Evolutionary conservation across 345 rosid genomes (phyloP).

Genomic region (Arabidopsis suecica): DNA sequence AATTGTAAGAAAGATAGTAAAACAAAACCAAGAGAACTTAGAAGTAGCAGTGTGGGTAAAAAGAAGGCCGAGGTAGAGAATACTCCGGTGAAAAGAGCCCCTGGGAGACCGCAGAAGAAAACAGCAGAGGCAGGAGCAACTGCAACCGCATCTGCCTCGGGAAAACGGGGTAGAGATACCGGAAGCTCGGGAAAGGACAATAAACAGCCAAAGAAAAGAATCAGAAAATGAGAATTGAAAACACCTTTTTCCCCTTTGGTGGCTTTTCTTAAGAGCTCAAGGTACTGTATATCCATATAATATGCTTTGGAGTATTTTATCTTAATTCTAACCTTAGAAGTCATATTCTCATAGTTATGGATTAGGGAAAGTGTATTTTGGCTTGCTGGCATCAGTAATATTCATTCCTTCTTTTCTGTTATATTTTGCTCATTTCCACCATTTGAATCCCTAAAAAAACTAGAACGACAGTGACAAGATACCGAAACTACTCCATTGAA

Average conservation of each 20-base stretch:
- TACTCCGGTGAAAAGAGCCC: constrained; percentile 47
- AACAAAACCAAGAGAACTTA: constrained; percentile 53
- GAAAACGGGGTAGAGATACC: constrained; percentile 61
- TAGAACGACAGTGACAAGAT: background rate
- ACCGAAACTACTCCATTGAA: constrained; percentile 22
- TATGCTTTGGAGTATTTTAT: constrained; percentile 19
- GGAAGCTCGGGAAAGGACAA: constrained; percentile 45
- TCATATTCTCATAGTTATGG: constrained; percentile 26
- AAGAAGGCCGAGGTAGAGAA: constrained; percentile 50
- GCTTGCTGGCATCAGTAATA: constrained; percentile 22
- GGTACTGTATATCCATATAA: constrained; percentile 29
- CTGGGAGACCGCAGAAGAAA: constrained; percentile 64
- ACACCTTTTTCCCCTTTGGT: background rate
- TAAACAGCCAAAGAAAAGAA: constrained; percentile 55
- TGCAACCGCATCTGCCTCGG: constrained; percentile 37
- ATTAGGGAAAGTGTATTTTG: constrained; percentile 23
- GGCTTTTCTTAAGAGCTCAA: background rate
- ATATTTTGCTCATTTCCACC: constrained; percentile 28
- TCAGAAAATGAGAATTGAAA: background rate
- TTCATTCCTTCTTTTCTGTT: constrained; percentile 37
- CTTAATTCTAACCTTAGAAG: constrained; percentile 29
- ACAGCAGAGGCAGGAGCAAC: constrained; percentile 34
- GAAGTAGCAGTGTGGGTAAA: constrained; percentile 45
- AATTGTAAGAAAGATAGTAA: constrained; percentile 45
- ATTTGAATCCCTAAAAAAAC: constrained; percentile 14